Base-by-base conservation (phyloP, 257 asterid species). In the Marsdenia floribunda region DNA sequence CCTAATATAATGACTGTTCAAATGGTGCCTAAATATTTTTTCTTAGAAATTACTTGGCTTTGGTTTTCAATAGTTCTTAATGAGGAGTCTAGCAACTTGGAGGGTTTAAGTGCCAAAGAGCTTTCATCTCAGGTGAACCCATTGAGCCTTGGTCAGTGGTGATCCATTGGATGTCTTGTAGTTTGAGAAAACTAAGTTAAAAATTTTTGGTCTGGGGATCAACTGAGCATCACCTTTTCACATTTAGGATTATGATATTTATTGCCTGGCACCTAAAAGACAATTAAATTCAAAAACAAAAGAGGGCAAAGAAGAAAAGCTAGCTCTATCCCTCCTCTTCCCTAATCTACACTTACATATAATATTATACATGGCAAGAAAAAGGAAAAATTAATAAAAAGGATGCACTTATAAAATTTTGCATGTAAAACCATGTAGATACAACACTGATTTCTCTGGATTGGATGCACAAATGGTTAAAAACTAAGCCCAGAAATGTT, bases 151-250 rank as follows among this genome's bases (percentile, higher is more conserved):
- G 52, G 33, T 6, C 42, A 38, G 29, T 65, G 2, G 46, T 15
- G 44, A 64, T 15, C 26, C 46, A 13, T 64, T 4, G 9, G 42
- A 29, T 40, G 24, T 11, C 46, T 64, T 64, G 24, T 64, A 35
- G 21, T 14, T 35, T 64, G 47, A 16, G 49, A 64, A 63, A 63
- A 37, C 12, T 65, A 37, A 2, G 47, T 65, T 65, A 5, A 19
- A 37, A 4, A 15, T 13, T 13, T 63, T 65, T 35, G 47, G 68
- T 33, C 46, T 1, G 2, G 10, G 46, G 68, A 33, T 33, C 69
- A 64, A 64, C 47, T 64, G 10, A 64, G 12, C 69, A 64, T 64
- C 38, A 64, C 49, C 49, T 35, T 64, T 64, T 35, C 69, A 64
- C 3, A 35, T 18, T 64, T 61, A 14, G 44, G 42, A 12, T 61